Percentiles rank a stretch among this genome's conserved stretches.
These are phyloP conservation scores for Onygenales sp. DNA, from an alignment of 2,329 filamentous ascomycete genomes.

Conservation along the genomic window DNA sequence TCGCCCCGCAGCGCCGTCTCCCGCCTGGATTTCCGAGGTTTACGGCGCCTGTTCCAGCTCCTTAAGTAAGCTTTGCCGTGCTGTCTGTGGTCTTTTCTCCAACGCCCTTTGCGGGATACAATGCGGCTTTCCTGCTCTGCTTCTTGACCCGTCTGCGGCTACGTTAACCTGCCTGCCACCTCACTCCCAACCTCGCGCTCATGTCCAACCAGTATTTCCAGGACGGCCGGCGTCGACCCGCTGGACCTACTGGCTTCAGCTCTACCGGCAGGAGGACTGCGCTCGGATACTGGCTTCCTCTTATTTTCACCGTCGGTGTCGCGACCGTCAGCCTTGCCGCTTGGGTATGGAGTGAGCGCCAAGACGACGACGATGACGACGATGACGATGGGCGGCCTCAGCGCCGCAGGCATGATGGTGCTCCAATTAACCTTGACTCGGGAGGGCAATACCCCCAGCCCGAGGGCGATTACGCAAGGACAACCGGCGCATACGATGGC, in stretches of 20 bases:
- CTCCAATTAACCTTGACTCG: constrained; percentile 18
- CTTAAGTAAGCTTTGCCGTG: neutral
- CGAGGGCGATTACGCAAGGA: constrained; percentile 21
- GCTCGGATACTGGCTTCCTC: constrained; percentile 72
- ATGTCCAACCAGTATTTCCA: constrained; percentile 31
- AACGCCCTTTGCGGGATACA: neutral
- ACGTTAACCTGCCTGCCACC: constrained; percentile 3
- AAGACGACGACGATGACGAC: constrained; percentile 59
- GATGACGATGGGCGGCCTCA: constrained; percentile 25
- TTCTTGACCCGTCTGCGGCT: constrained; percentile 19
- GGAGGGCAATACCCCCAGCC: constrained; percentile 13
- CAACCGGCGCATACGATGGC: constrained; percentile 26
- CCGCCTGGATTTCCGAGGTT: constrained; percentile 23
- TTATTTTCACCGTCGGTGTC: constrained; percentile 76
- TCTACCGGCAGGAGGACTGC: constrained; percentile 31
- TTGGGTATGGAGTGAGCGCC: constrained; percentile 89
- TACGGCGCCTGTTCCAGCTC: constrained; percentile 2
- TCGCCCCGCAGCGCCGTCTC: constrained; percentile 6
- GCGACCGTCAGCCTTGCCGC: constrained; percentile 78
- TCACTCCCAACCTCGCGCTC: constrained; percentile 18
- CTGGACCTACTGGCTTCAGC: constrained; percentile 32
- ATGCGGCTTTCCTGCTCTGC: neutral
- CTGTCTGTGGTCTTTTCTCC: neutral
- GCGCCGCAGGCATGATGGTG: constrained; percentile 14
- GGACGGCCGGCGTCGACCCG: constrained; percentile 29